These are phyloP conservation scores for Ulmus americana DNA, from an alignment of 331 rosid genomes.

Conservation along the genomic window DNA sequence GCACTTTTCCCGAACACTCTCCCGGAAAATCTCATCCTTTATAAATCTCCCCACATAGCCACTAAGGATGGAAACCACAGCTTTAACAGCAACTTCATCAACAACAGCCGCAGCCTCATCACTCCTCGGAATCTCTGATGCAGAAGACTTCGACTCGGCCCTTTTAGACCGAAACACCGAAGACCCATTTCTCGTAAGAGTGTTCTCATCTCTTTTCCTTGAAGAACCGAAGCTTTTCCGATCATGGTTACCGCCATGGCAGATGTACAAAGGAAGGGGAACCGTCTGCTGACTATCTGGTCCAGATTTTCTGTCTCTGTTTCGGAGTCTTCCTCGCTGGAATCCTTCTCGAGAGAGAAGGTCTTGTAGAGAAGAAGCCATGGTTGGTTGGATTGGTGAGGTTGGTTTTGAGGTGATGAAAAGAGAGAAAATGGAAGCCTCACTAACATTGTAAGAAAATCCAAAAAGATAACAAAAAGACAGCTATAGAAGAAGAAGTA, in stretches of 20 bases:
- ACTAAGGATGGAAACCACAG: conserved; percentile 56
- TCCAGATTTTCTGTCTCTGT: conserved; percentile 8
- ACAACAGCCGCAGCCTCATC: conserved; percentile 41
- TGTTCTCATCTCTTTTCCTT: conserved; percentile 16
- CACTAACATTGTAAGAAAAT: conserved; percentile 29
- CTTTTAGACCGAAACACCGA: conserved; percentile 22
- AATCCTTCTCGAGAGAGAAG: conserved; percentile 55
- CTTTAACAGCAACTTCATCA: conserved; percentile 53
- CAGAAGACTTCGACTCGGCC: conserved; percentile 29
- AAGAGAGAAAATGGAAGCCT: conserved; percentile 18
- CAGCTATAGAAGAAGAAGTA: conserved; percentile 17
- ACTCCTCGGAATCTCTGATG: conserved; percentile 30
- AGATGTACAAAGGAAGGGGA: conserved; percentile 41
- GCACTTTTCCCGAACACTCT: conserved; percentile 41
- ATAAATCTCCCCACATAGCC: conserved; percentile 55
- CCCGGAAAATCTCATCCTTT: conserved; percentile 48
- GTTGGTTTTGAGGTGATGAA: conserved; percentile 22
- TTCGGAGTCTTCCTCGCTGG: conserved; percentile 12
- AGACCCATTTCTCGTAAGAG: conserved; percentile 23
- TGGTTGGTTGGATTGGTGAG: conserved; percentile 15
- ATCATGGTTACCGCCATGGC: conserved; percentile 26
- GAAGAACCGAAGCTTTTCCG: conserved; percentile 23
- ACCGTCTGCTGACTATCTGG: conserved; percentile 20
- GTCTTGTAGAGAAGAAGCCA: conserved; percentile 59
- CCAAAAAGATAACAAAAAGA: conserved; percentile 28